Conservation (phyloP, 768 basidiomycete species). For the Boletus tylopilopsis region DNA sequence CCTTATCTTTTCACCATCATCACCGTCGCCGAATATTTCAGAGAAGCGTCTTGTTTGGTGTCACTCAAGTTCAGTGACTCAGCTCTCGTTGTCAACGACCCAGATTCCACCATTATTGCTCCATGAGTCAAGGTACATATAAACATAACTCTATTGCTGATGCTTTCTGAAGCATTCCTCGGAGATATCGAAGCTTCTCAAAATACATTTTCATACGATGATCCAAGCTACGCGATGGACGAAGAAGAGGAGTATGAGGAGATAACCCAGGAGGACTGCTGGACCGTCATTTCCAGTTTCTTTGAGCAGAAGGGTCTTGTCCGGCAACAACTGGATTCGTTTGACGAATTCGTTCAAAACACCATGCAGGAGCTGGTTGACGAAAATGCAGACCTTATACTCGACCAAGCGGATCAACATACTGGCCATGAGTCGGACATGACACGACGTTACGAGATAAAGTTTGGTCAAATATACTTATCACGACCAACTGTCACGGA, state of each 20-base stretch:
- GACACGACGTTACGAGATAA: constrained; percentile 93
- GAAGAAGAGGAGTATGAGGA: constrained; percentile 64
- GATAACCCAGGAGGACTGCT: constrained; percentile 91
- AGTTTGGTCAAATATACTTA: constrained; percentile 96
- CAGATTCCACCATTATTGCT: background rate
- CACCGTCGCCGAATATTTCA: background rate
- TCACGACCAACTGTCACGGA: constrained; percentile 94
- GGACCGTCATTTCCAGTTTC: constrained; percentile 94
- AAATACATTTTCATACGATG: constrained; percentile 52
- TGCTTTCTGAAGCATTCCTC: constrained; percentile 33
- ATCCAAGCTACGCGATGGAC: constrained; percentile 53
- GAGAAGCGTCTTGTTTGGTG: background rate
- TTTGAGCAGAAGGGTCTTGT: constrained; percentile 98
- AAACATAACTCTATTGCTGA: constrained; percentile 17
- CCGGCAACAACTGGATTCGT: constrained; percentile 95
- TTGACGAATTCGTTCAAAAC: constrained; percentile 98
- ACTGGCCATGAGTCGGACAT: constrained; percentile 80
- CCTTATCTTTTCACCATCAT: constrained; percentile 14
- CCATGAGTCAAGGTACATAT: constrained; percentile 33
- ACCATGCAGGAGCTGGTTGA: constrained; percentile 99
- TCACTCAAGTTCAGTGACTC: background rate
- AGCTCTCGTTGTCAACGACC: background rate
- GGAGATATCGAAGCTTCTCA: constrained; percentile 48
- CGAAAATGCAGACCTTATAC: constrained; percentile 90
- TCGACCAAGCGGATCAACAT: constrained; percentile 96